phyloP scores from a whole-genome alignment of 2,329 filamentous ascomycete species.

The Ilyonectria sp. region DNA sequence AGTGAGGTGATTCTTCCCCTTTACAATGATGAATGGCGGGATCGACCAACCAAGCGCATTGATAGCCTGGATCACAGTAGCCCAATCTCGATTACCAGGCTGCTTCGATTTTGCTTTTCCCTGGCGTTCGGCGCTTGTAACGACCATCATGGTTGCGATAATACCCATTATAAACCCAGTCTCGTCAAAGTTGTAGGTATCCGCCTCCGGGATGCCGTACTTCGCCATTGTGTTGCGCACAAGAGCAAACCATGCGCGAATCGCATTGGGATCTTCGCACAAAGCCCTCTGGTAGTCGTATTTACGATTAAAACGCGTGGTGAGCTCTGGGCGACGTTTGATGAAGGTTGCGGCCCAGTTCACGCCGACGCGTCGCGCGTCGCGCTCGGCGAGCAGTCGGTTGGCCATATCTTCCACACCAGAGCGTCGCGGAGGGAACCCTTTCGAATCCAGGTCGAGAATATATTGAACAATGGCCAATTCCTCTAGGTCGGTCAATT shows the following conservation, averaged over 20 bases:
- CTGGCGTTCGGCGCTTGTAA: slow-evolving; percentile 58
- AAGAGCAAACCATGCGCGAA: background rate
- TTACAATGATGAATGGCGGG: slow-evolving; percentile 32
- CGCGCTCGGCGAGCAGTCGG: too few relatives aligned
- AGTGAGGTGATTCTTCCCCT: slow-evolving; percentile 37
- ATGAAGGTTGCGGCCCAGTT: too few relatives aligned
- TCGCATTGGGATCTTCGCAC: background rate
- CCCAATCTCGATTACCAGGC: slow-evolving; percentile 32
- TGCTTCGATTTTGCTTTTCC: slow-evolving; percentile 52
- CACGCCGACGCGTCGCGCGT: too few relatives aligned
- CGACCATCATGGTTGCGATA: slow-evolving; percentile 8
- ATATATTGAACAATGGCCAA: too few relatives aligned
- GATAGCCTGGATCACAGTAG: slow-evolving; percentile 28
- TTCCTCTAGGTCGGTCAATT: too few relatives aligned
- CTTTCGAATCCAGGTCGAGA: too few relatives aligned
- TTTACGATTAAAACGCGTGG: background rate
- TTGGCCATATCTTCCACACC: too few relatives aligned
- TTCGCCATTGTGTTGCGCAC: background rate
- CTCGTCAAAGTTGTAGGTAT: slow-evolving; percentile 55
- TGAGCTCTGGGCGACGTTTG: too few relatives aligned
- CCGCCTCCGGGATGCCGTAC: slow-evolving; percentile 52
- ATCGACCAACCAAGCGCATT: slow-evolving; percentile 3
- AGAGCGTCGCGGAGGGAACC: too few relatives aligned
- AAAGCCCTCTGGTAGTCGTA: background rate
- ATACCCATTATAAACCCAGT: slow-evolving; percentile 21